Evolutionary conservation across 2,329 filamentous ascomycete genomes (phyloP).

Genomic region (Zymoseptoria passerinii): DNA sequence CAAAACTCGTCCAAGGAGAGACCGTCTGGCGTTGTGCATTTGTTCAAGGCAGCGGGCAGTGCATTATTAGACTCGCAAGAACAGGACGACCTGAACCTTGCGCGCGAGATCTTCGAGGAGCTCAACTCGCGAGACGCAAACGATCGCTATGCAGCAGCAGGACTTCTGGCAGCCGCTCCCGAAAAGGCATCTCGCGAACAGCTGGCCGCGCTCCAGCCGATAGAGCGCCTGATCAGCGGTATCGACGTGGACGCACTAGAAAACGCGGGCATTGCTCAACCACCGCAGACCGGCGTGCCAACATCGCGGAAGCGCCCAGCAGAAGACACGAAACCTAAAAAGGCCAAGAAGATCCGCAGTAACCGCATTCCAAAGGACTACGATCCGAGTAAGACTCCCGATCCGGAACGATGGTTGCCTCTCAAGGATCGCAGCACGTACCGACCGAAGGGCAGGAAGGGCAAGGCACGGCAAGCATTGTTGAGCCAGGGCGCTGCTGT

Average conservation of each 20-base stretch:
- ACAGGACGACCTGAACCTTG: conserved; percentile 57
- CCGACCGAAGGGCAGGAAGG: conserved; percentile 82
- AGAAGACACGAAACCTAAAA: conserved; percentile 38
- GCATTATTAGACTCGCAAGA: conserved; percentile 70
- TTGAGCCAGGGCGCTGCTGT: conserved; percentile 81
- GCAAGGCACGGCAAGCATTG: conserved; percentile 57
- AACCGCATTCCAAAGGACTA: conserved; percentile 63
- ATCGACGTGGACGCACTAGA: conserved; percentile 57
- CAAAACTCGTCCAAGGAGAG: conserved; percentile 47
- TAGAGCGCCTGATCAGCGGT: conserved; percentile 52
- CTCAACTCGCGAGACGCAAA: conserved; percentile 58
- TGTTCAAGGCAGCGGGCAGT: conserved; percentile 74
- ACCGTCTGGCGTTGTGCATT: conserved; percentile 43
- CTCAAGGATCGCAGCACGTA: conserved; percentile 83
- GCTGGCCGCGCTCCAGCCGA: conserved; percentile 50
- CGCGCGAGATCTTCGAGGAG: conserved; percentile 69
- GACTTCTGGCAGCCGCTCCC: conserved; percentile 71
- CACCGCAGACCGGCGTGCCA: conserved; percentile 14
- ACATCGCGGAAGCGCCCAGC: conserved; percentile 43
- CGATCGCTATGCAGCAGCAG: conserved; percentile 66
- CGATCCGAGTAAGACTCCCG: conserved; percentile 68
- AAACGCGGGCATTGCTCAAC: conserved; percentile 53
- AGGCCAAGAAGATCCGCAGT: conserved; percentile 51
- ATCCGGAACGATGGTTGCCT: conserved; percentile 89
- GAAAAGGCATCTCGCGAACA: conserved; percentile 47